Base-by-base conservation (phyloP, 2,329 filamentous ascomycete species). In the Daldinia sp. region DNA sequence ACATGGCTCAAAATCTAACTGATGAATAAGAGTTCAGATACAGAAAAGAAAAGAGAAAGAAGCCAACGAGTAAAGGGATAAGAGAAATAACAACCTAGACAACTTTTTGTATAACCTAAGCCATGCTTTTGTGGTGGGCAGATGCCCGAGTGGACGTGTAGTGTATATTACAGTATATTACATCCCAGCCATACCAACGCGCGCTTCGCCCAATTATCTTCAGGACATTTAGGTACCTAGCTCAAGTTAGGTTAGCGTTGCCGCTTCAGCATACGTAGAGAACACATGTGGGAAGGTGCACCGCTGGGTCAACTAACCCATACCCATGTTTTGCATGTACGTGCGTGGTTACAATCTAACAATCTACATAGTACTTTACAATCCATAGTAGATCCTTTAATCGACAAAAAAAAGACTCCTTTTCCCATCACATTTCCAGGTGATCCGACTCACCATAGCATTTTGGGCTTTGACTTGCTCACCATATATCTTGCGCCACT, bases 381-480 rank as follows among this genome's bases (percentile, higher is more conserved):
- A 35, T n/a, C 21, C 39, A 53, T 58, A 43, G 51, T 51, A 55
- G 37, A 60, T 66, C 47, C 35, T 59, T n/a, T 49, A 52, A 62
- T 54, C 48, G 45, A 25, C 37, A 29, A 60, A 55, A 62, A 58
- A 29, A 60, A 55, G 59, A 58, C 60, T 63, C 63, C 60, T 66
- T 66, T 66, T 66, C 53, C 53, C 19, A 63, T 55, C 49, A 43
- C 34, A 52, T 61, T 57, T 58, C 45, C 27, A 48, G n/a, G 9
- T 19, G 15, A 48, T 45, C 47, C 39, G 49, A 62, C 54, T 30
- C 45, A 52, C 50, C 43, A 52, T 30, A 47, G 37, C 50, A n/a
- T 54, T 63, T 58, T 58, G 49, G 58, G 39, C 51, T 63, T 43
- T 54, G 29, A 45, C 23, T 48, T 19, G 23, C 10, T 53, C 10